A percentile compares a stretch with the other conserved stretches of the same genome.
Evolutionary conservation across 2,329 filamentous ascomycete genomes (phyloP).

Genomic region (Alternaria arbusti): DNA sequence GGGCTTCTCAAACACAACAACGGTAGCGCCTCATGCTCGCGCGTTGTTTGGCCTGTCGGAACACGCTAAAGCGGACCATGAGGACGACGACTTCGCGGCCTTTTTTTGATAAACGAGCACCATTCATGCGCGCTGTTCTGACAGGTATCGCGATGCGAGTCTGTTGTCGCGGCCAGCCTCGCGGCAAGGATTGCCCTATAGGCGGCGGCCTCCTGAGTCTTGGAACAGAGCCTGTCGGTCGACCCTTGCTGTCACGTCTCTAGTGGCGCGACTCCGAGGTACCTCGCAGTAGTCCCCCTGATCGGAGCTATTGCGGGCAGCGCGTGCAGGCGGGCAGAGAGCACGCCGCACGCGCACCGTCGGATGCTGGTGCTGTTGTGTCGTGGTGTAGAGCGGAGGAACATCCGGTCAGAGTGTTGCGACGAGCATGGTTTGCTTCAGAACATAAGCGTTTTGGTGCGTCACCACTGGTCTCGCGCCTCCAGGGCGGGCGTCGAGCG

Average conservation of each 20-base stretch:
- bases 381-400: slow-evolving; percentile 1
- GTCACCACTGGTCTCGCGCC: slow-evolving; percentile 21
- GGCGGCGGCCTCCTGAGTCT: slow-evolving; percentile 23
- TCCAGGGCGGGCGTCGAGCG: slow-evolving; percentile 24
- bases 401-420: slow-evolving; percentile 11
- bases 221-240: slow-evolving; percentile 15
- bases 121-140: slow-evolving; percentile 40
- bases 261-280: slow-evolving; percentile 16
- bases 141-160: slow-evolving; percentile 21
- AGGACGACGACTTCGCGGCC: slow-evolving; percentile 8
- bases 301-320: slow-evolving; percentile 13
- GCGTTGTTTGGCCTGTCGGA: slow-evolving; percentile 12
- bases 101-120: slow-evolving; percentile 33
- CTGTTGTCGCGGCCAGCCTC: slow-evolving; percentile 18
- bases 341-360: not conserved
- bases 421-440: slow-evolving; percentile 18
- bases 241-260: slow-evolving; percentile 10
- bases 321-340: slow-evolving; percentile 2
- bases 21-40: slow-evolving; percentile 9
- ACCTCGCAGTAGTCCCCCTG: slow-evolving; percentile 13
- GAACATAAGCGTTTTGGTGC: slow-evolving; percentile 21
- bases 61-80: slow-evolving; percentile 3
- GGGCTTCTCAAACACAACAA: slow-evolving; percentile 11
- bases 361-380: not conserved
- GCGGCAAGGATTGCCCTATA: slow-evolving; percentile 29